A percentile compares a stretch with the other conserved stretches of the same genome.
These are phyloP conservation scores for Periconia sp. DNA, from an alignment of 2,329 filamentous ascomycete genomes.

Conservation along the genomic window DNA sequence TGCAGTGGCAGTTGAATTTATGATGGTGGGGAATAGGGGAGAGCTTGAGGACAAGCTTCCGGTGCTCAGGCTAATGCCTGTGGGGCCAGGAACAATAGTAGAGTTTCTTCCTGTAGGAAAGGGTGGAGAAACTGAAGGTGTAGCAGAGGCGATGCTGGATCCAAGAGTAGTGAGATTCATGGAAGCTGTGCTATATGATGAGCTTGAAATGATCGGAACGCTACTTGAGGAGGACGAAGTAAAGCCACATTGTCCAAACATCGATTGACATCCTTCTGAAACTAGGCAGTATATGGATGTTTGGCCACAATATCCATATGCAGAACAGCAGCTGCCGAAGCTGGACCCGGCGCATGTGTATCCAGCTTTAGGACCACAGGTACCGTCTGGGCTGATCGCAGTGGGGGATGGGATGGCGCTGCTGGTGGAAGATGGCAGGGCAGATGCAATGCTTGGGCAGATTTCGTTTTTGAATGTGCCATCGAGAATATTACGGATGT, in stretches of 20 bases:
- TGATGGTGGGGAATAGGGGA: neutral
- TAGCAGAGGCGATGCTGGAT: too few relatives aligned
- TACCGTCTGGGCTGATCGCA: conserved; percentile 8
- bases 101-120: neutral
- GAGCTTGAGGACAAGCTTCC: conserved; percentile 1
- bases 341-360: conserved; percentile 46
- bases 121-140: neutral
- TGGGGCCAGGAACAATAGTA: neutral
- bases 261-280: conserved; percentile 50
- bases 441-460: conserved; percentile 17
- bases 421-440: conserved; percentile 7
- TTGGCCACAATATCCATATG: conserved; percentile 56
- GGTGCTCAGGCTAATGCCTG: neutral
- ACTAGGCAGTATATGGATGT: conserved; percentile 52
- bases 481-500: conserved; percentile 48
- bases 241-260: conserved; percentile 17
- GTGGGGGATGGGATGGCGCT: conserved; percentile 7
- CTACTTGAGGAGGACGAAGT: neutral
- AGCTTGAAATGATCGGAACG: neutral
- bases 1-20: neutral
- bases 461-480: conserved; percentile 17
- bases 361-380: conserved; percentile 10
- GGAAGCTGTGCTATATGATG: neutral
- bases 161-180: neutral
- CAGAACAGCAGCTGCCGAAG: conserved; percentile 53